Base-by-base conservation (phyloP, 2,329 filamentous ascomycete genomes). In the Talaromyces sp. region DNA sequence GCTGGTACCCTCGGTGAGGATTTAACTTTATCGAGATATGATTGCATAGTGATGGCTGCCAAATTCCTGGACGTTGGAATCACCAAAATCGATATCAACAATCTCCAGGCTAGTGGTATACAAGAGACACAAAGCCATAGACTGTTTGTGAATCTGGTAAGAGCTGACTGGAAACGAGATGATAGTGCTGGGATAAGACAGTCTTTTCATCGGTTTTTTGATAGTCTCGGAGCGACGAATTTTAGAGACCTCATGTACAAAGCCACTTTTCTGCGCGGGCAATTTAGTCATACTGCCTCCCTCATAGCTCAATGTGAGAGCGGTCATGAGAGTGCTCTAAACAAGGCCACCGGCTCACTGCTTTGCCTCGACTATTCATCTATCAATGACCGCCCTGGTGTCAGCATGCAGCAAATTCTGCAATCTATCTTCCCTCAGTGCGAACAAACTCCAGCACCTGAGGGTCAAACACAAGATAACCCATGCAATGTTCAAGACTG, bases 41-140 rank as follows among this genome's bases (percentile, higher is more conserved):
- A 75, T 51, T 67, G 65, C 46, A 59, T 65, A 5, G 70, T 75
- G 46, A 67, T 73, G n/a, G 62, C 66, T 2, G 73, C 69, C 1
- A 71, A 63, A 53, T 58, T 76, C n/a, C 64, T 72, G 6, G 66
- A 73, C 41, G 70, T 67, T 5, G 73, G 73, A 10, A 71, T 67
- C 10, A 74, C 73, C 1, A 63, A 62, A 7, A 61, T 66, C 5
- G 73, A 76, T 50, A 66, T 57, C 22, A 51, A 33, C 13, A 36
- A 43, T 25, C 21, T 56, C 7, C 55, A 56, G 2, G 66, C 62
- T 69, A 8, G 63, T 53, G 11, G 33, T 56, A 1, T 28, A 62
- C 9, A 65, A 70, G 53, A 41, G 5, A 57, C 53, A 11, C 21
- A 37, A 15, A 19, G 19, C 5, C 55, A 57, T 13, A 13, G 28